Conservation (phyloP, 2,329 filamentous ascomycete species). For the Apiospora kogelbergensis region DNA sequence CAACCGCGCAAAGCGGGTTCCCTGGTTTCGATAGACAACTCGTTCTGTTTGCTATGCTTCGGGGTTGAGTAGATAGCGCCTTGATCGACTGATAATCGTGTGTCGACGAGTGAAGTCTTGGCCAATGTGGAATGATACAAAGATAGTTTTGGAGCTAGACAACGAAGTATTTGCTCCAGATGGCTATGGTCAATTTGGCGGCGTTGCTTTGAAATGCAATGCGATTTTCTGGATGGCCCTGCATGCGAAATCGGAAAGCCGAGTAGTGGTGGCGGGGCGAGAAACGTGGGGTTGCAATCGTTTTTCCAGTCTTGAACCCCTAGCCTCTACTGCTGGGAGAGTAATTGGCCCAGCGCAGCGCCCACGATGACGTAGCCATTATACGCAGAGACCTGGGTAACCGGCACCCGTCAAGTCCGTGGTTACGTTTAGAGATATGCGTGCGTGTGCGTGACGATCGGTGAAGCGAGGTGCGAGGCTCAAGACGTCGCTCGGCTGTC, state of each 20-base stretch:
- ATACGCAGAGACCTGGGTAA: not conserved
- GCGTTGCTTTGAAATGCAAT: slow-evolving; percentile 18
- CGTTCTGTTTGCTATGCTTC: not conserved
- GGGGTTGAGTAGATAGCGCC: not conserved
- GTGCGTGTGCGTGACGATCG: not conserved
- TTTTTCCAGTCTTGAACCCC: not conserved
- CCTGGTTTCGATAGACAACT: not conserved
- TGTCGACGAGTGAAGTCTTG: not conserved
- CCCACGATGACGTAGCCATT: not conserved
- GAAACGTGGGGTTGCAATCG: not conserved
- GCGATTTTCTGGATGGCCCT: slow-evolving; percentile 13
- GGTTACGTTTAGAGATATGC: not conserved
- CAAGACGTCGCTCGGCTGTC: not conserved
- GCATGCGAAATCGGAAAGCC: slow-evolving; percentile 15
- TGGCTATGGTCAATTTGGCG: not conserved
- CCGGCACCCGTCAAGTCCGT: not conserved
- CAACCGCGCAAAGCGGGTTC: not conserved
- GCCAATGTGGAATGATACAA: no score
- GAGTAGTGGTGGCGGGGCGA: slow-evolving; percentile 9
- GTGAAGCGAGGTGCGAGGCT: not conserved
- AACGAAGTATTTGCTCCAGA: not conserved
- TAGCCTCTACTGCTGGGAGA: not conserved
- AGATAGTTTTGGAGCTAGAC: not conserved
- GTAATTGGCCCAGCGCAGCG: not conserved
- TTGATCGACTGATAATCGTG: not conserved